Conservation (phyloP, 805 yeast genomes). For the Saccharomycopsis sp. region DNA sequence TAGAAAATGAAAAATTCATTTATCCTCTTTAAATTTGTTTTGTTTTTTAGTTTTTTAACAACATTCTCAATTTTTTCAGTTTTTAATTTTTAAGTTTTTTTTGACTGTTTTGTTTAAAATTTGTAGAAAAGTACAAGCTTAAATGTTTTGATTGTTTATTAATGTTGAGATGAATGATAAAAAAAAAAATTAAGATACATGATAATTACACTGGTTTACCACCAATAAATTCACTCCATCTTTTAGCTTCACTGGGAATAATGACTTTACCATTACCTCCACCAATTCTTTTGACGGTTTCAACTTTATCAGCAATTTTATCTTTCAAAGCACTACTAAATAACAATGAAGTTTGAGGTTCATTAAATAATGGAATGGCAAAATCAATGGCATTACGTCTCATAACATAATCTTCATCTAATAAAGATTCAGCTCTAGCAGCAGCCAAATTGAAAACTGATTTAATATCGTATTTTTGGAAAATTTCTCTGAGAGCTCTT, state of each 20-base stretch:
- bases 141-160: no score
- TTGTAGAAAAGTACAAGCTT: no score
- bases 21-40: constrained; percentile 31
- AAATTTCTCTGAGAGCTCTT: constrained; percentile 86
- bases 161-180: no score
- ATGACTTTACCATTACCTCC: constrained; percentile 32
- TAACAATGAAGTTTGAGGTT: constrained; percentile 83
- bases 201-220: constrained; percentile 42
- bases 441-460: constrained; percentile 89
- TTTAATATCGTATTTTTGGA: constrained; percentile 74
- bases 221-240: constrained; percentile 97
- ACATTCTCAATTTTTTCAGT: background rate
- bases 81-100: no score
- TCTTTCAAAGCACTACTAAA: constrained; percentile 75
- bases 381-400: constrained; percentile 99
- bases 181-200: background rate
- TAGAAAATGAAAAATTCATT: constrained; percentile 38
- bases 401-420: constrained; percentile 93
- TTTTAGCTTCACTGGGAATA: constrained; percentile 76
- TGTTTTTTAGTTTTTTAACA: background rate
- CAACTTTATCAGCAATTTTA: constrained; percentile 46
- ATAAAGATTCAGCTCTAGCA: constrained; percentile 74
- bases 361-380: constrained; percentile 92
- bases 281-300: constrained; percentile 38
- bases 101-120: no score